Base-by-base conservation (phyloP, 768 basidiomycete genomes). In the Psilocybe subaeruginosa region DNA sequence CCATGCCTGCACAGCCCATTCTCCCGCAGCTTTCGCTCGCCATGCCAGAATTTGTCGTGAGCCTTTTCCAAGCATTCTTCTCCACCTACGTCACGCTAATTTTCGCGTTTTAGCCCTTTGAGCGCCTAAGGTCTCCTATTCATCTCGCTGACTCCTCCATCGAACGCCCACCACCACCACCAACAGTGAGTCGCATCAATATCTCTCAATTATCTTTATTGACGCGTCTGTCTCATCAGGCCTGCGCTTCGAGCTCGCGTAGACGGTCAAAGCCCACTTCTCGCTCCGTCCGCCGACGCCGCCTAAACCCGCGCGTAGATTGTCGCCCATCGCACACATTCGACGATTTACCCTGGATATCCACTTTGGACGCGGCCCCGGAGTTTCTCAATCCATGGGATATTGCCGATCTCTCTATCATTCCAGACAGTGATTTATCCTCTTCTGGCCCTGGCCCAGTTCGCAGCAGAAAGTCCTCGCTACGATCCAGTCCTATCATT, bases 261-360 rank as follows among this genome's bases (percentile, higher is more conserved):
- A 73, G 82, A 58, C 73, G 74, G 37, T 47, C 70, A 65, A 77
- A 73, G 66, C 62, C 72, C 46, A 60, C 69, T 16, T 64, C 66
- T 31, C 69, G 64, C 46, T 59, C 69, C 14, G 58, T 67, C 5
- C 74, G 72, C 56, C 73, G 73, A 37, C 73, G 74, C 50, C 74
- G 75, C 60, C 60, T 67, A 49, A 61, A 66, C 53, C 65, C 71
- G 53, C 74, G 72, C 68, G 66, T 68, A 55, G 63, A 68, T 45
- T 69, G 62, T 60, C 53, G 51, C 59, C 76, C 79, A 17, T 52
- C 65, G 33, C 78, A 79, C 48, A 58, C 70, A 3, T 88, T 90
- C 69, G 89, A 90, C 74, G 76, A 80, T 29, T 80, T 91, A 8
- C 86, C 89, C 3, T 91, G 89, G 88, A 86, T 88, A 55, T 78